These are phyloP conservation scores for Polytrichum commune DNA, from an alignment of 225 moss, liverwort and hornwort genomes.

Conservation along the genomic window DNA sequence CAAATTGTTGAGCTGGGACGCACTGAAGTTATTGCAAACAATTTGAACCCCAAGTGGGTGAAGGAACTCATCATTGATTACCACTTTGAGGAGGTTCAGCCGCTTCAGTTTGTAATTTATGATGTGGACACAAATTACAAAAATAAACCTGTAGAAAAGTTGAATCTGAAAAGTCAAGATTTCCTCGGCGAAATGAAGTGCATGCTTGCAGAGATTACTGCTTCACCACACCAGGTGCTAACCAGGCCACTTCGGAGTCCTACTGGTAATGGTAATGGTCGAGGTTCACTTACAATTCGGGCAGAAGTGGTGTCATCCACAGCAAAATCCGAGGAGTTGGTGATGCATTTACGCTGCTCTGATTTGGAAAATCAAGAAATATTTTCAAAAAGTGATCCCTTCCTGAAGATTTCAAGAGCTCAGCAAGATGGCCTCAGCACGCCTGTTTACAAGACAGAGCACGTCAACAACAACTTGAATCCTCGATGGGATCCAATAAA, in stretches of 20 bases:
- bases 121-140: constrained; percentile 1
- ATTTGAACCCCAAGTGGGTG: background rate
- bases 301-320: background rate
- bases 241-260: background rate
- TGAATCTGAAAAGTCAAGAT: background rate
- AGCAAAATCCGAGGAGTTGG: background rate
- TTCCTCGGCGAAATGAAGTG: background rate
- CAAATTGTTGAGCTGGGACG: background rate
- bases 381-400: constrained; percentile 23
- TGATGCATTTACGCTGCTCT: background rate
- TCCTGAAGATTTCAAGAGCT: constrained; percentile 50
- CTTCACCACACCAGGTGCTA: background rate
- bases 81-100: constrained; percentile 1
- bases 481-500: constrained; percentile 56
- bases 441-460: constrained; percentile 56
- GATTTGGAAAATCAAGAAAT: background rate
- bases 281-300: background rate
- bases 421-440: constrained; percentile 41
- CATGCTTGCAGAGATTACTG: background rate
- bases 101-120: background rate
- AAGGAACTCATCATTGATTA: background rate
- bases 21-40: background rate
- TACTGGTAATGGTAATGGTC: background rate
- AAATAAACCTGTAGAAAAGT: background rate
- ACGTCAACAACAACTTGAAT: constrained; percentile 40